phyloP scores from a whole-genome alignment of 2,329 filamentous ascomycete species.

The Huntiella bhutanensis region DNA sequence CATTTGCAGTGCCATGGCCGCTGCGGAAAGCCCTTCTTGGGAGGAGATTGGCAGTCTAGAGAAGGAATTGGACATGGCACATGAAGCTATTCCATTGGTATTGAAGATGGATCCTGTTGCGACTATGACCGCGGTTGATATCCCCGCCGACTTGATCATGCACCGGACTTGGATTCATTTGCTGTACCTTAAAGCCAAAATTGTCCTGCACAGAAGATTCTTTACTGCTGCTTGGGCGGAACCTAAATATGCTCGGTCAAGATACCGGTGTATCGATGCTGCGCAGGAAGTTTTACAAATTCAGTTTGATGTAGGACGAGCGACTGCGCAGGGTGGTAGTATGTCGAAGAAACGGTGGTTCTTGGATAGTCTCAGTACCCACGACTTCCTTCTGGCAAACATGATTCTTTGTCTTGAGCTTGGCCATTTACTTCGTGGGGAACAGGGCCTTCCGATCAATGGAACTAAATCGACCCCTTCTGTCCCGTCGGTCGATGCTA shows the following conservation, averaged over 20 bases:
- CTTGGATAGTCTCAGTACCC: conserved; percentile 22
- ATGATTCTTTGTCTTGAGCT: conserved; percentile 26
- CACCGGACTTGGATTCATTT: conserved; percentile 29
- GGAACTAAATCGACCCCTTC: not conserved
- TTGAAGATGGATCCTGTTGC: conserved; percentile 24
- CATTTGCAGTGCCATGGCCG: conserved; percentile 13
- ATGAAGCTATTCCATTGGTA: conserved; percentile 21
- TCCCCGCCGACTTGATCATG: conserved; percentile 27
- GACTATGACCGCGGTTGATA: conserved; percentile 21
- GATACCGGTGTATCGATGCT: conserved; percentile 25
- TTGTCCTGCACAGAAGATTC: conserved; percentile 27
- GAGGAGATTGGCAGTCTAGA: conserved; percentile 19
- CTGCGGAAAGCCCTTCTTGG: conserved; percentile 18
- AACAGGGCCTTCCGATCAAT: not conserved
- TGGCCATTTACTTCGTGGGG: conserved; percentile 9
- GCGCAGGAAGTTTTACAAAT: conserved; percentile 24
- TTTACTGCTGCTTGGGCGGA: conserved; percentile 18
- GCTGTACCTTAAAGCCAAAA: conserved; percentile 29
- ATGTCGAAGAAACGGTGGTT: conserved; percentile 25
- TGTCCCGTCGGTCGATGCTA: not conserved
- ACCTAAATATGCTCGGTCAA: conserved; percentile 21
- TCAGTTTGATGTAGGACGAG: conserved; percentile 24
- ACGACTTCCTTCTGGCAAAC: conserved; percentile 28
- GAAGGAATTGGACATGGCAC: conserved; percentile 22
- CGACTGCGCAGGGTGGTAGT: conserved; percentile 22